Conservation (phyloP, 805 yeast species). For the Lipomyces sp. region DNA sequence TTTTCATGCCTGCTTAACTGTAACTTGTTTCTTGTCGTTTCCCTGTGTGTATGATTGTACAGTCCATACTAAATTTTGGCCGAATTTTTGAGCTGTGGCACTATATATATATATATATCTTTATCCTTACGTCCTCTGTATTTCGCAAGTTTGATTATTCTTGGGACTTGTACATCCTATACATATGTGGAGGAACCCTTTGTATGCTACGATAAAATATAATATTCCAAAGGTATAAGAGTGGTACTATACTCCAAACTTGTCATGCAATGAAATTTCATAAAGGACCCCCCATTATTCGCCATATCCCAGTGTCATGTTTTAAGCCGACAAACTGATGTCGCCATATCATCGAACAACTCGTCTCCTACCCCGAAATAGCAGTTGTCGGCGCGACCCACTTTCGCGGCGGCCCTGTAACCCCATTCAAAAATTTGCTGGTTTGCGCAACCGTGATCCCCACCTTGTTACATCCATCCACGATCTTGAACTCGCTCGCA, state of each 20-base stretch:
- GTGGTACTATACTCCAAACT: not conserved
- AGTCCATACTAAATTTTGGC: not conserved
- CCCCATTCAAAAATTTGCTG: slow-evolving; percentile 14
- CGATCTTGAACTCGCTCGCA: not conserved
- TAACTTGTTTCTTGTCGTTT: not conserved
- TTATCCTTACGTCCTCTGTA: not conserved
- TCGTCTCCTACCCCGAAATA: not conserved
- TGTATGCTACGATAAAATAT: not conserved
- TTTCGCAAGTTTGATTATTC: not conserved
- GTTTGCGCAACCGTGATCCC: slow-evolving; percentile 18
- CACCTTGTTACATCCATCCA: slow-evolving; percentile 15
- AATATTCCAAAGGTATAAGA: not conserved
- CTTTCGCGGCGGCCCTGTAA: slow-evolving; percentile 24
- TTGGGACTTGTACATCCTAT: not conserved
- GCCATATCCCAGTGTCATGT: not conserved
- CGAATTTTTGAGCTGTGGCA: not conserved
- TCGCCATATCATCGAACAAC: not conserved
- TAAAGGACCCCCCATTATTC: not conserved
- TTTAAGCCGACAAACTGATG: not conserved
- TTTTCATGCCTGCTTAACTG: not conserved
- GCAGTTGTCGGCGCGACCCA: slow-evolving; percentile 21
- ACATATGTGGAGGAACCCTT: not conserved
- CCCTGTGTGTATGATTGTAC: not conserved
- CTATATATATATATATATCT: not conserved
- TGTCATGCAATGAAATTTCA: not conserved